phyloP scores from a whole-genome alignment of 129 eudicot species.

The Tagetes patula region DNA sequence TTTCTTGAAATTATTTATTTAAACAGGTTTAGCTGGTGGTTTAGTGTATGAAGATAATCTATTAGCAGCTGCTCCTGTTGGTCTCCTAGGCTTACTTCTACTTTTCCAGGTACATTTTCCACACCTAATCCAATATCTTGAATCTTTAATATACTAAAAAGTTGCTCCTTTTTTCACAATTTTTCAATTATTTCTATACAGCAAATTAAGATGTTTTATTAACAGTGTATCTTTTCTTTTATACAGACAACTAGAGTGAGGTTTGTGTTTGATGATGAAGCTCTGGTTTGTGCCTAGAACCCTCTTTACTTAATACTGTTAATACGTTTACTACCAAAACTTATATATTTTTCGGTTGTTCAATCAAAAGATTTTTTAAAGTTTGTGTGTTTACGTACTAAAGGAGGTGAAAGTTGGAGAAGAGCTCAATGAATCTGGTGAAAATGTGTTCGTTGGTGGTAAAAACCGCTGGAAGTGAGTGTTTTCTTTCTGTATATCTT shows the following conservation, averaged over 20 bases:
- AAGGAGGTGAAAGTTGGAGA: slow-evolving; percentile 92
- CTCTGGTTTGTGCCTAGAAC: slow-evolving; percentile 62
- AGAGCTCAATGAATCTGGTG: slow-evolving; percentile 84
- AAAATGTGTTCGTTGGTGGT: slow-evolving; percentile 95
- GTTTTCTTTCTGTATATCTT: neutral
- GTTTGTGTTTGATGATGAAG: slow-evolving; percentile 87
- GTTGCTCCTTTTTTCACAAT: neutral
- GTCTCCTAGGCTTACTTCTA: slow-evolving; percentile 86
- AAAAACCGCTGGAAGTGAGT: slow-evolving; percentile 99
- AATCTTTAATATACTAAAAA: neutral
- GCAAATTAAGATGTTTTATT: neutral
- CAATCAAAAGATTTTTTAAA: neutral
- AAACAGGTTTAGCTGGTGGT: slow-evolving; percentile 77
- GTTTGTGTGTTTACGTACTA: slow-evolving; percentile 18
- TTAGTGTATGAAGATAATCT: slow-evolving; percentile 71
- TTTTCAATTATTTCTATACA: neutral
- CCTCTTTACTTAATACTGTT: slow-evolving; percentile 15
- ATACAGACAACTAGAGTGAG: slow-evolving; percentile 94
- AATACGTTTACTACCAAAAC: neutral
- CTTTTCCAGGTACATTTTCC: slow-evolving; percentile 66
- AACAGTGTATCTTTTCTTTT: slow-evolving; percentile 19
- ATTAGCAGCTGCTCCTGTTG: slow-evolving; percentile 80
- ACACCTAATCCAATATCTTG: slow-evolving; percentile 4
- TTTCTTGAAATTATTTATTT: neutral
- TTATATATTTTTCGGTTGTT: neutral